A percentile compares a stretch with the other conserved stretches of the same genome.
Evolutionary conservation across 2,329 filamentous ascomycete species (phyloP).

Genomic region (Didymella pinodella): DNA sequence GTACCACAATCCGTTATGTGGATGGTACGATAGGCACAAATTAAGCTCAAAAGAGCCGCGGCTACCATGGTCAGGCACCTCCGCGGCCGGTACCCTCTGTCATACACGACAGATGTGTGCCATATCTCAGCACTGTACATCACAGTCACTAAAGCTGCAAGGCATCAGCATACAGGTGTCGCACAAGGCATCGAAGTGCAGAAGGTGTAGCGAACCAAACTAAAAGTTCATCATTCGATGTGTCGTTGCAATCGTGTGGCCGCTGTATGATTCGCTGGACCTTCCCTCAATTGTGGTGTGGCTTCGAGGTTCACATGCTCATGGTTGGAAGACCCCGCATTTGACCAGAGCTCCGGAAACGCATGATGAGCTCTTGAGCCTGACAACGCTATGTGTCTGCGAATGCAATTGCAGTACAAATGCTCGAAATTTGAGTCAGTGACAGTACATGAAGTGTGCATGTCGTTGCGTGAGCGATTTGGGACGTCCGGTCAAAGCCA

Average conservation of each 20-base stretch:
- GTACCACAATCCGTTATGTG: conserved; percentile 4
- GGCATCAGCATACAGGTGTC: conserved; percentile 13
- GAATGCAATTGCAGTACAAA: conserved; percentile 1
- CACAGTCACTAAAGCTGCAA: conserved; percentile 6
- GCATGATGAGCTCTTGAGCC: conserved; percentile 4
- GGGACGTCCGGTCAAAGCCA: conserved; percentile 16
- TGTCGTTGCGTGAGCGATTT: conserved; percentile 16
- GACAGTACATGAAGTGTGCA: background rate
- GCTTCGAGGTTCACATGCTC: conserved; percentile 37
- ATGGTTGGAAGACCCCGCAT: conserved; percentile 37
- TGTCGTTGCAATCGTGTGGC: conserved; percentile 24
- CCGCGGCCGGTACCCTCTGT: conserved; percentile 35
- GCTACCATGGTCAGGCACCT: conserved; percentile 16
- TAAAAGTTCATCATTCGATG: conserved; percentile 14
- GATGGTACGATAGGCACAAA: conserved; percentile 10
- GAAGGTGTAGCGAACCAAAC: conserved; percentile 16
- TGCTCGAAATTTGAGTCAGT: background rate
- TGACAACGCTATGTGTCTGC: conserved; percentile 1
- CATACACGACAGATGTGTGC: conserved; percentile 16
- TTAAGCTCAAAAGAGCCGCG: conserved; percentile 4
- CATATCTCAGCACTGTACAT: conserved; percentile 10
- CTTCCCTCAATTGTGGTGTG: conserved; percentile 21
- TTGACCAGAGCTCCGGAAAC: conserved; percentile 9
- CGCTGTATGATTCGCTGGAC: conserved; percentile 33
- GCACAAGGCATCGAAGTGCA: conserved; percentile 7